phyloP scores from a whole-genome alignment of 768 basidiomycete species.

The Imleria badia region DNA sequence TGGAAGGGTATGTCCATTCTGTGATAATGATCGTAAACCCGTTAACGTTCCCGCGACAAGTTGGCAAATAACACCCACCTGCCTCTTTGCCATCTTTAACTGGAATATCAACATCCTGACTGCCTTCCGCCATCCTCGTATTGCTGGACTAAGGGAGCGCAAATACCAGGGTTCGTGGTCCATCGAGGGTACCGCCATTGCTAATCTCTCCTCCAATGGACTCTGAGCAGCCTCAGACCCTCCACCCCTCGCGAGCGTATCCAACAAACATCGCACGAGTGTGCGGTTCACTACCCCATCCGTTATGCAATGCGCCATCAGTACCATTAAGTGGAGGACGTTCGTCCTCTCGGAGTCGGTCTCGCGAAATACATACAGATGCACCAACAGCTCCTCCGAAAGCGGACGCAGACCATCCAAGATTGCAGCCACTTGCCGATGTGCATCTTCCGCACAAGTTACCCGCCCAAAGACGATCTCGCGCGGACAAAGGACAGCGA shows the following conservation, averaged over 20 bases:
- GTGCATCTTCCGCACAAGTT: slow-evolving; percentile 36
- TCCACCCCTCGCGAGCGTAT: slow-evolving; percentile 33
- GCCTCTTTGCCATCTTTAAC: slow-evolving; percentile 34
- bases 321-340: slow-evolving; percentile 43
- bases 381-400: slow-evolving; percentile 42
- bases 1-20: slow-evolving; percentile 62
- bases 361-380: slow-evolving; percentile 42
- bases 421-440: slow-evolving; percentile 27
- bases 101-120: slow-evolving; percentile 39
- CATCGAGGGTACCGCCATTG: slow-evolving; percentile 40
- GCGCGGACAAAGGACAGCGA: slow-evolving; percentile 30
- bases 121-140: slow-evolving; percentile 46
- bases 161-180: slow-evolving; percentile 34
- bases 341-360: slow-evolving; percentile 30
- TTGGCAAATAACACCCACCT: slow-evolving; percentile 30
- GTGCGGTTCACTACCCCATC: slow-evolving; percentile 48
- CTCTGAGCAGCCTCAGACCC: slow-evolving; percentile 8
- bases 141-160: slow-evolving; percentile 33
- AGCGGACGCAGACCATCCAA: slow-evolving; percentile 38
- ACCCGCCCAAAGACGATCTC: slow-evolving; percentile 41
- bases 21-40: background rate
- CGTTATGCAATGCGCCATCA: slow-evolving; percentile 48
- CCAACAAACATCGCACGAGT: slow-evolving; percentile 46
- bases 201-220: slow-evolving; percentile 39
- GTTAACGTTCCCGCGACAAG: background rate